A percentile compares a stretch with the other conserved stretches of the same genome.
These are phyloP conservation scores for Talaromyces thailandensis DNA, from an alignment of 495 filamentous ascomycete genomes.

Conservation along the genomic window DNA sequence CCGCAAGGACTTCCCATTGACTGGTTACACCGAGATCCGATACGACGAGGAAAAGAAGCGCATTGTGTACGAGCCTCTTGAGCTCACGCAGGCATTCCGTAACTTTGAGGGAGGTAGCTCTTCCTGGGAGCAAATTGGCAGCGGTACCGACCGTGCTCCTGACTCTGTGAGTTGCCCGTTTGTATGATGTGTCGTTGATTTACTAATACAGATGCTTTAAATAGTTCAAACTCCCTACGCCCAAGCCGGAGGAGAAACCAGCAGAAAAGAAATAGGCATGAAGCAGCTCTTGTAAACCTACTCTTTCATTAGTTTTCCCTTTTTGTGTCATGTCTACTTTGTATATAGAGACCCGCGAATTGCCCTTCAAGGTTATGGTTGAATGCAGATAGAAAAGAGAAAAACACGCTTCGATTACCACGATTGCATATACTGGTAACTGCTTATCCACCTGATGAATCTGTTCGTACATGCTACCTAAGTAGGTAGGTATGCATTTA, in stretches of 20 bases:
- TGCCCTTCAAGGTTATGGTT: not conserved
- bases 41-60: conserved; percentile 99
- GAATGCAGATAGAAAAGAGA: not conserved
- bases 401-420: not conserved
- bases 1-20: conserved; percentile 96
- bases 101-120: conserved; percentile 86
- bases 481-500: too few relatives aligned
- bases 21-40: conserved; percentile 95
- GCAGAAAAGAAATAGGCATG: conserved; percentile 84
- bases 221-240: conserved; percentile 84
- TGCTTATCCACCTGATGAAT: too few relatives aligned
- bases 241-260: conserved; percentile 85
- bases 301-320: conserved; percentile 19
- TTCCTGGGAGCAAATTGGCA: conserved; percentile 79
- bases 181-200: not conserved
- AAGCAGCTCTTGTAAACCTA: conserved; percentile 17
- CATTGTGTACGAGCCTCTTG: conserved; percentile 93
- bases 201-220: not conserved
- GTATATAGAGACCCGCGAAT: conserved; percentile 4
- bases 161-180: conserved; percentile 45
- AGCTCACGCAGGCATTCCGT: conserved; percentile 97
- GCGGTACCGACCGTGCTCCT: conserved; percentile 69
- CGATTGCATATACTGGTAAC: not conserved
- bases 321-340: conserved; percentile 18
- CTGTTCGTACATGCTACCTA: too few relatives aligned